Evolutionary conservation across 805 yeast species (phyloP), one percentile per base, ranked within the genome.

Genomic region (Candida silvatica): DNA sequence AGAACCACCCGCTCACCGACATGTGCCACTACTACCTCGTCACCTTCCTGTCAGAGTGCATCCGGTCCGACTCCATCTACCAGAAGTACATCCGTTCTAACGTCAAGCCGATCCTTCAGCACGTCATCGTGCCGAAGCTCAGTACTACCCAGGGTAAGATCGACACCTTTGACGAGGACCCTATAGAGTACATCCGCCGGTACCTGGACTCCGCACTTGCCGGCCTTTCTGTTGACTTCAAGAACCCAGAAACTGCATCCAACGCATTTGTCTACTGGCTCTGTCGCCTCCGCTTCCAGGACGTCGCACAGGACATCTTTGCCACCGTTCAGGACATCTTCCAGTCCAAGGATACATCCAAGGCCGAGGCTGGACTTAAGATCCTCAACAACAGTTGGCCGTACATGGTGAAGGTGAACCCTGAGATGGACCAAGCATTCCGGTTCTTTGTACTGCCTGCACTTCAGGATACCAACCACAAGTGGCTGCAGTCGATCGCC

Each of bases 141-240:
- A 74, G 87, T 44, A 82, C 92, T 2, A 66, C 71, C 6, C 78
- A 77, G 36, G 76, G 70, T 5, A 74, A 76, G 15, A 61, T 85
- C 37, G 94, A 83, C 44, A 58, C 73, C 4, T 88, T 83, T 59
- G 94, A 86, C 42, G 76, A 71, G 41, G 96, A 88, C 47, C 96
- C 96, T 3, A 80, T 75, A 37, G 96, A 87, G 52, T 92, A 85
- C 54, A 76, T 90, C 37, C 83, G 85, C 54, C 65, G 77, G 35
- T 71, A 71, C 36, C 67, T 40, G 11, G 28, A 25, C 16, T 36
- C 35, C 15, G 29, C 31, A 19, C n/a, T n/a, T n/a, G 11, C 29
- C 7, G 15, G 14, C 12, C 7, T 74, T 28, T 65, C 63, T 43
- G 57, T 69, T 37, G 75, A 68, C 37, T 56, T 58, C 22, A 66